Percentiles rank a stretch among this genome's conserved stretches.
Evolutionary conservation across 768 basidiomycete species (phyloP).

Genomic region (Lactarius sanguifluus): DNA sequence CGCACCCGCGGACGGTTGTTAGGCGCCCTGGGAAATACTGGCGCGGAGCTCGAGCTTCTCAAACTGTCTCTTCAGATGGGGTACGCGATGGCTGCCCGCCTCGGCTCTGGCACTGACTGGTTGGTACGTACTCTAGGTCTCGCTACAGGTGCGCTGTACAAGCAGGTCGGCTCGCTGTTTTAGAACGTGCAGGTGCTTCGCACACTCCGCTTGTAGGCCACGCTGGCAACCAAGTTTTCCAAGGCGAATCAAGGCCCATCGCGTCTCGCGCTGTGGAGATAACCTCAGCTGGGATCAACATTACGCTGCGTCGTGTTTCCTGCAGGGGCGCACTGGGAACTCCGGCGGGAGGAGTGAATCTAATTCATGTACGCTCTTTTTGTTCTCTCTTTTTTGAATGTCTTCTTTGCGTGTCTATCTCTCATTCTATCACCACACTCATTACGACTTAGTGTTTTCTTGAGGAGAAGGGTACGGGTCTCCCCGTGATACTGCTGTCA

Average conservation of each 20-base stretch:
- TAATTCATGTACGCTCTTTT: neutral
- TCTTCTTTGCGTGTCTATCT: too few relatives aligned
- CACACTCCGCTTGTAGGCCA: constrained; percentile 37
- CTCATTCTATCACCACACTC: neutral
- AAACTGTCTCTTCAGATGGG: constrained; percentile 33
- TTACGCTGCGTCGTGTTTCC: constrained; percentile 35
- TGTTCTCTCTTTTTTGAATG: too few relatives aligned
- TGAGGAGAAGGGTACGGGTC: too few relatives aligned
- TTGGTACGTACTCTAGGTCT: constrained; percentile 1
- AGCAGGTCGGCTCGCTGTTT: constrained; percentile 33
- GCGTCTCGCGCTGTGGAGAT: constrained; percentile 24
- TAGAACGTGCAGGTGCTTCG: constrained; percentile 33
- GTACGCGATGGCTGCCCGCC: constrained; percentile 23
- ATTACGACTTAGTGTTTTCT: neutral
- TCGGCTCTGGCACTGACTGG: neutral
- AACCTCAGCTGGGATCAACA: constrained; percentile 32
- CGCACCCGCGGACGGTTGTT: constrained; percentile 37
- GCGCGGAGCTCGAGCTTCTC: constrained; percentile 32
- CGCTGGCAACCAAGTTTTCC: constrained; percentile 38
- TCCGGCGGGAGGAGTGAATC: constrained; percentile 9
- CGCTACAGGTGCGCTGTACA: constrained; percentile 33
- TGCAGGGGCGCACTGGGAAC: constrained; percentile 34
- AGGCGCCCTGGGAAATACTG: constrained; percentile 35
- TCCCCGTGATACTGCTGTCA: too few relatives aligned
- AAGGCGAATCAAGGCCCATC: constrained; percentile 38